These are phyloP conservation scores for Lantana camara DNA, from an alignment of 257 asterid species.

Conservation along the genomic window DNA sequence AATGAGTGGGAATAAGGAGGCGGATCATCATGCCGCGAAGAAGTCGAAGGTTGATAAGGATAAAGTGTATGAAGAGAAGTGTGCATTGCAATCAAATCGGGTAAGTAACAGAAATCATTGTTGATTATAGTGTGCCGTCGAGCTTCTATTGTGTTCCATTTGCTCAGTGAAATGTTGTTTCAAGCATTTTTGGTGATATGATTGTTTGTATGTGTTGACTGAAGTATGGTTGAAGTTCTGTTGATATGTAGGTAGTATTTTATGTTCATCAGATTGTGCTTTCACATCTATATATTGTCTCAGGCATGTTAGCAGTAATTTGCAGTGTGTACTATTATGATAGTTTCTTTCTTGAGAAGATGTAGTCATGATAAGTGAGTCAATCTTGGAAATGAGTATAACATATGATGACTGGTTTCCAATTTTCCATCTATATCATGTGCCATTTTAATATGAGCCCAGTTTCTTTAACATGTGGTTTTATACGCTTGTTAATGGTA, in stretches of 20 bases:
- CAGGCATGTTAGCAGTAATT: too few species aligned
- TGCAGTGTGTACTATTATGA: too few species aligned
- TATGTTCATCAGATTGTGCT: not conserved
- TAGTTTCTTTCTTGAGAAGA: too few species aligned
- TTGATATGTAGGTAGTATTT: not conserved
- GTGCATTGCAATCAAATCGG: constrained; percentile 33
- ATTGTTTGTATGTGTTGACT: constrained; percentile 1
- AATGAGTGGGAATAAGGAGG: constrained; percentile 18
- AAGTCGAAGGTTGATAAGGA: constrained; percentile 44
- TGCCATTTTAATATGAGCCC: not conserved
- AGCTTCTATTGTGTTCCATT: constrained; percentile 2
- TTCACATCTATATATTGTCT: not conserved
- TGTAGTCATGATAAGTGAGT: too few species aligned
- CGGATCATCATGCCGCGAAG: constrained; percentile 37
- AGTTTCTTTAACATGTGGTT: not conserved
- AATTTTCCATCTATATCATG: not conserved
- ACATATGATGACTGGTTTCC: not conserved
- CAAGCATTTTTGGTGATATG: not conserved
- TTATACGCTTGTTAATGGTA: not conserved
- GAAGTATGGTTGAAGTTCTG: constrained; percentile 11
- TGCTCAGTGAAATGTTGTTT: constrained; percentile 19
- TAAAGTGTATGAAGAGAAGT: constrained; percentile 34
- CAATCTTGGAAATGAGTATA: not conserved
- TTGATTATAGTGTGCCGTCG: constrained; percentile 5
- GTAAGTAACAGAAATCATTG: constrained; percentile 40